Conservation (phyloP, 192 early-diverging fungal species). For the Coemansia sp. region DNA sequence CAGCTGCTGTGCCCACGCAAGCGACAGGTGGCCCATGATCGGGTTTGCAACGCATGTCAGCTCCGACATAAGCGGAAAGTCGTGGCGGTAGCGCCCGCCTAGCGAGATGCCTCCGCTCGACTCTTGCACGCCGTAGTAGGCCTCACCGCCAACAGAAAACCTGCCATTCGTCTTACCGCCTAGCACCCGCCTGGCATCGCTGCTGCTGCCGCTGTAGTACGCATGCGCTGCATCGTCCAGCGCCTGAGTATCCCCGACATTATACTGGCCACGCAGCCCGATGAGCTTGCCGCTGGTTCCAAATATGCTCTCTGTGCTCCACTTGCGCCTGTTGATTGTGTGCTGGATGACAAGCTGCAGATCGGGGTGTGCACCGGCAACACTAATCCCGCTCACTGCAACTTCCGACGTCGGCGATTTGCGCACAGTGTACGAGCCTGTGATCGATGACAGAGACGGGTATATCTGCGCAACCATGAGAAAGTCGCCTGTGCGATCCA, state of each 20-base stretch:
- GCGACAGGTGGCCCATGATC: constrained; percentile 90
- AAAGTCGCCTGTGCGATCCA: constrained; percentile 21
- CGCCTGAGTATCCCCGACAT: constrained; percentile 60
- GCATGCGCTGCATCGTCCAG: constrained; percentile 18
- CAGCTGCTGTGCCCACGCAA: constrained; percentile 82
- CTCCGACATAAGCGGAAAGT: constrained; percentile 43
- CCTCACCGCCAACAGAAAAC: constrained; percentile 64
- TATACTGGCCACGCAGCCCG: constrained; percentile 81
- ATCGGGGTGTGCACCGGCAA: constrained; percentile 37
- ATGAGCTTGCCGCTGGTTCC: constrained; percentile 77
- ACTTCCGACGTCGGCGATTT: constrained; percentile 39
- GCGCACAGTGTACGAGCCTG: constrained; percentile 40
- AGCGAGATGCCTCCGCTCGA: constrained; percentile 83
- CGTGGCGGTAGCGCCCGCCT: constrained; percentile 71
- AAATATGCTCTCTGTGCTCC: constrained; percentile 76
- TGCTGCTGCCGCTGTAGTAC: constrained; percentile 29
- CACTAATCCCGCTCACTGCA: constrained; percentile 45
- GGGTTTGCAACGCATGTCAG: constrained; percentile 84
- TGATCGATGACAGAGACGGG: constrained; percentile 45
- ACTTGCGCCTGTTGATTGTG: constrained; percentile 71
- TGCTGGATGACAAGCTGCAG: constrained; percentile 53
- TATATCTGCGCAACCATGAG: constrained; percentile 54
- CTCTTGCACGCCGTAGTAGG: constrained; percentile 78
- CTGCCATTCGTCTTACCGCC: constrained; percentile 22
- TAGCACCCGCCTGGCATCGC: constrained; percentile 15